phyloP scores from a whole-genome alignment of 2,329 filamentous ascomycete genomes.

The Rutstroemia sp. region DNA sequence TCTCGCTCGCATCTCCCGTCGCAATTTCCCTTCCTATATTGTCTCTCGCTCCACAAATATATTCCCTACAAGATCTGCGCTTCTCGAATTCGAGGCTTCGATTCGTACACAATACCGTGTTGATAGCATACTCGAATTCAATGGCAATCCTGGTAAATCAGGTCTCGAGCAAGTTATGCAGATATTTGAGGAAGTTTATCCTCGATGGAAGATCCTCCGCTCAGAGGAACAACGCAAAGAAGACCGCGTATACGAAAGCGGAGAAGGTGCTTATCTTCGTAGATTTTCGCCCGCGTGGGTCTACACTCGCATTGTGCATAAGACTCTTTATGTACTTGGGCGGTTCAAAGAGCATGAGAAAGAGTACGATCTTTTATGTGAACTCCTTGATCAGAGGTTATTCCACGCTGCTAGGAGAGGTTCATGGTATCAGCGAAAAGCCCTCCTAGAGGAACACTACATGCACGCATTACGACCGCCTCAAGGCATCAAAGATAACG shows the following conservation, averaged over 20 bases:
- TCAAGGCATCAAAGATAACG: constrained; percentile 30
- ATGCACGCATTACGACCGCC: constrained; percentile 53
- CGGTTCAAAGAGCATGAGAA: constrained; percentile 72
- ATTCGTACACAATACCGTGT: constrained; percentile 75
- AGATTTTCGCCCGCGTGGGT: constrained; percentile 88
- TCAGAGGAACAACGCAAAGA: constrained; percentile 72
- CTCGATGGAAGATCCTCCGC: constrained; percentile 71
- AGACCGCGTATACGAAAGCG: constrained; percentile 66
- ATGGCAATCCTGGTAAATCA: constrained; percentile 58
- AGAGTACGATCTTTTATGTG: constrained; percentile 67
- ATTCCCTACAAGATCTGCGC: constrained; percentile 64
- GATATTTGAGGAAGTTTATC: constrained; percentile 67
- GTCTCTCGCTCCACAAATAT: constrained; percentile 87
- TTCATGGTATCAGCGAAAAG: constrained; percentile 93
- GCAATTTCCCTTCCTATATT: constrained; percentile 85
- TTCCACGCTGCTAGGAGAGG: constrained; percentile 83
- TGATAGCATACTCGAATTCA: constrained; percentile 75
- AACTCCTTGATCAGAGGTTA: constrained; percentile 71
- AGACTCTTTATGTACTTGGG: constrained; percentile 70
- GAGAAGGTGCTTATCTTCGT: constrained; percentile 82
- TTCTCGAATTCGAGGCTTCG: constrained; percentile 86
- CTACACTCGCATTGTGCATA: constrained; percentile 89
- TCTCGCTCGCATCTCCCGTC: constrained; percentile 76
- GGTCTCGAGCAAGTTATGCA: constrained; percentile 61
- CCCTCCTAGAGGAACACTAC: constrained; percentile 90